Percentiles rank a stretch among this genome's conserved stretches.
phyloP scores from a whole-genome alignment of 2,329 filamentous ascomycete genomes.

The Paraphaeosphaeria sporulosa region DNA sequence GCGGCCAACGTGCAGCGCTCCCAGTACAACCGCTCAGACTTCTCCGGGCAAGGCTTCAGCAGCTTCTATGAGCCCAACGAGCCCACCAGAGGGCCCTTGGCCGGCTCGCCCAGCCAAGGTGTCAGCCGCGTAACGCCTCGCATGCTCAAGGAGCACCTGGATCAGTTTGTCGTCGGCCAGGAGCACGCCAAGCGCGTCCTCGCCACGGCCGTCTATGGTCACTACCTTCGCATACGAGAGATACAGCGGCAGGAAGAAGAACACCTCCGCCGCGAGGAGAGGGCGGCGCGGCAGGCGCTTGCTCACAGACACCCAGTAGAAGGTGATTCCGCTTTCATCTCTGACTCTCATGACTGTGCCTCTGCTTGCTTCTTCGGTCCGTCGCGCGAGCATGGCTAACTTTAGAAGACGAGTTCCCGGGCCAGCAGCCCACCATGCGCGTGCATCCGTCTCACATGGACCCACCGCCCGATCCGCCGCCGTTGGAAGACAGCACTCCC shows the following conservation, averaged over 20 bases:
- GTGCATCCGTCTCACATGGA: slow-evolving; percentile 35
- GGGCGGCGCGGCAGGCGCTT: slow-evolving; percentile 74
- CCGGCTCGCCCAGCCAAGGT: slow-evolving; percentile 64
- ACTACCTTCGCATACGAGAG: slow-evolving; percentile 88
- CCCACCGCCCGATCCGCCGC: slow-evolving; percentile 42
- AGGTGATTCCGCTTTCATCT: slow-evolving; percentile 58
- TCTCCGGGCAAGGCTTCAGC: slow-evolving; percentile 68
- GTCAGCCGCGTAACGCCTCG: slow-evolving; percentile 67
- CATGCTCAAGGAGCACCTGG: slow-evolving; percentile 84
- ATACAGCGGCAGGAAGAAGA: slow-evolving; percentile 79
- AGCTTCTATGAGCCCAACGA: slow-evolving; percentile 68
- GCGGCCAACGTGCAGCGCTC: slow-evolving; percentile 47
- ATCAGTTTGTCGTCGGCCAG: slow-evolving; percentile 96
- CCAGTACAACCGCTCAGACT: slow-evolving; percentile 68
- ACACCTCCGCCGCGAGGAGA: slow-evolving; percentile 74
- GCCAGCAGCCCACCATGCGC: slow-evolving; percentile 63
- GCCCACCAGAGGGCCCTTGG: slow-evolving; percentile 69
- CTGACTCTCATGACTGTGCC: slow-evolving; percentile 6
- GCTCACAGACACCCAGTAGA: slow-evolving; percentile 77
- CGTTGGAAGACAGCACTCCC: slow-evolving; percentile 63
- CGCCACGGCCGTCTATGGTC: slow-evolving; percentile 93
- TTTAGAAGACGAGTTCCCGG: slow-evolving; percentile 68
- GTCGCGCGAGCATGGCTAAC: slow-evolving; percentile 30
- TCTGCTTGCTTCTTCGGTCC: slow-evolving; percentile 16
- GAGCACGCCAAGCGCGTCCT: slow-evolving; percentile 93